Evolutionary conservation across 2,329 filamentous ascomycete genomes (phyloP).

Genomic region (Xylaria sp.): DNA sequence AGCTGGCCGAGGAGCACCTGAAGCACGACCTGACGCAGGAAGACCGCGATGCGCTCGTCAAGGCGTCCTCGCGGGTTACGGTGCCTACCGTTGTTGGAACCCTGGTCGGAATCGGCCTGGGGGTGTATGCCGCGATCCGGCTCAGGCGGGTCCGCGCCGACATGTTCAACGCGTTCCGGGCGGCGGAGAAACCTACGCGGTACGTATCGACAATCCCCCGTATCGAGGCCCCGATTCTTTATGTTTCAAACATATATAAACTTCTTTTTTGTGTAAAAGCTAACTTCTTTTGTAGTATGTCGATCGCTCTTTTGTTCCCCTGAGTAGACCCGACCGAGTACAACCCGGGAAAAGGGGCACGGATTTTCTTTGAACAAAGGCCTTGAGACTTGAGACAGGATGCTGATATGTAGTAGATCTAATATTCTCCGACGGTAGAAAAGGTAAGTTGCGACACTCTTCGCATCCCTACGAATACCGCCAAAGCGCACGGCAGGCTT

Average conservation of each 20-base stretch:
- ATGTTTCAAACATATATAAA: background rate
- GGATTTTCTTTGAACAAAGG: background rate
- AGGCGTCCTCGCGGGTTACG: slow-evolving; percentile 57
- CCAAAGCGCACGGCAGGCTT: background rate
- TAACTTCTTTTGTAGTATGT: background rate
- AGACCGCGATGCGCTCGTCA: slow-evolving; percentile 61
- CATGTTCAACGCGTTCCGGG: slow-evolving; percentile 65
- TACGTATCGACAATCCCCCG: background rate
- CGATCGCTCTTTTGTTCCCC: background rate
- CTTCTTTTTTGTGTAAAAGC: background rate
- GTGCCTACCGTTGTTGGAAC: slow-evolving; percentile 61
- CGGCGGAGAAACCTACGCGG: slow-evolving; percentile 61
- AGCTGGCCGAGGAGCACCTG: slow-evolving; percentile 60
- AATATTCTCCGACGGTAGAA: slow-evolving; percentile 62
- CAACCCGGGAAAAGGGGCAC: background rate
- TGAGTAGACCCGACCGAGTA: background rate
- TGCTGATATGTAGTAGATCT: slow-evolving; percentile 41
- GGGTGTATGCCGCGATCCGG: slow-evolving; percentile 59
- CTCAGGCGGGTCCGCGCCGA: slow-evolving; percentile 56
- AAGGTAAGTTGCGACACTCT: slow-evolving; percentile 43
- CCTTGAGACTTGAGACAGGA: background rate
- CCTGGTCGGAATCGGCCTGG: slow-evolving; percentile 61
- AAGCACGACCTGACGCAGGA: slow-evolving; percentile 55
- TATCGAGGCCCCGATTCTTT: background rate
- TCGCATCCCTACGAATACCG: background rate